Evolutionary conservation across 1,284 basidiomycete species (phyloP).

Genomic region (Microbotryum violaceum): DNA sequence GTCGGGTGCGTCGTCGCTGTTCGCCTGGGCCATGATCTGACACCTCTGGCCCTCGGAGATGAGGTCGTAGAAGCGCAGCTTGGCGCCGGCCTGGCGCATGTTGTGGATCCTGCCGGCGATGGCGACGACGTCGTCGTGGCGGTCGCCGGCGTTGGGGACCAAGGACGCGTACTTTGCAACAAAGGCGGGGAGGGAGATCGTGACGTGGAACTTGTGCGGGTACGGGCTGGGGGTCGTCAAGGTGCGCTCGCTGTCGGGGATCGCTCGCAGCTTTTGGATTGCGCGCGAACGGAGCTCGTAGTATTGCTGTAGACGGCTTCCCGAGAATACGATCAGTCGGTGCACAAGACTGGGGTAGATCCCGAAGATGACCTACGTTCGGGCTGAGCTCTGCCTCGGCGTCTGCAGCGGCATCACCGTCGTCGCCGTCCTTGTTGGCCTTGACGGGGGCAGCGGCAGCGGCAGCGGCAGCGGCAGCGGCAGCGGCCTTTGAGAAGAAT

Average conservation of each 20-base stretch:
- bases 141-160: slow-evolving; percentile 47
- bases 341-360: not conserved
- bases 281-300: slow-evolving; percentile 84
- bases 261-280: slow-evolving; percentile 77
- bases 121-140: slow-evolving; percentile 44
- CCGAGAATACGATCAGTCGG: not conserved
- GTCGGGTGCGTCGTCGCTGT: slow-evolving; percentile 54
- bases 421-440: slow-evolving; percentile 40
- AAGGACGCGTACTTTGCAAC: slow-evolving; percentile 65
- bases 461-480: too few species aligned
- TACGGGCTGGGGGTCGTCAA: slow-evolving; percentile 71
- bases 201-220: slow-evolving; percentile 97
- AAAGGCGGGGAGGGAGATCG: slow-evolving; percentile 67
- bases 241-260: slow-evolving; percentile 50
- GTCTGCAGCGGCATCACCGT: slow-evolving; percentile 43
- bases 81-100: slow-evolving; percentile 72
- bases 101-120: slow-evolving; percentile 88
- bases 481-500: slow-evolving; percentile 39
- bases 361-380: slow-evolving; percentile 52
- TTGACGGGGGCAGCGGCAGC: slow-evolving; percentile 42
- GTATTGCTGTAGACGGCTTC: slow-evolving; percentile 66
- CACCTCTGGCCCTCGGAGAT: slow-evolving; percentile 88
- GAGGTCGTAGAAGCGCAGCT: slow-evolving; percentile 91
- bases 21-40: slow-evolving; percentile 84
- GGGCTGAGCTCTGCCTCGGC: slow-evolving; percentile 69